Evolutionary conservation across 1,284 basidiomycete species (phyloP).

Genomic region (Ustilago shanxiensis): DNA sequence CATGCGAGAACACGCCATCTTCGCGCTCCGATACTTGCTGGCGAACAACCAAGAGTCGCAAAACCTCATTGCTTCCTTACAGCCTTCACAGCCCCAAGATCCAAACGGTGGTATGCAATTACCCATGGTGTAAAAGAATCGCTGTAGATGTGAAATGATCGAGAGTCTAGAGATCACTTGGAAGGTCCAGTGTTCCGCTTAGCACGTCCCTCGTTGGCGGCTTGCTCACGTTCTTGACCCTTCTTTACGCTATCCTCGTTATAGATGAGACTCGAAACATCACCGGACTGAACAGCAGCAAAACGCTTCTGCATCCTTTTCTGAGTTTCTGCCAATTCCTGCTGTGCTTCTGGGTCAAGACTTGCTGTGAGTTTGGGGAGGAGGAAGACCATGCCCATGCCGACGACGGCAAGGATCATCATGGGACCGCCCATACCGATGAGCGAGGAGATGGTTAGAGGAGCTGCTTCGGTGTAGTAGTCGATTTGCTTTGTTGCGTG

Average conservation of each 20-base stretch:
- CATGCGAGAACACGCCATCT: slow-evolving; percentile 67
- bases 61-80: slow-evolving; percentile 45
- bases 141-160: neutral
- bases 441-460: slow-evolving; percentile 40
- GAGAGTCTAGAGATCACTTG: slow-evolving; percentile 10
- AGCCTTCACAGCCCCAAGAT: slow-evolving; percentile 29
- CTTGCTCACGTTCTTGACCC: slow-evolving; percentile 22
- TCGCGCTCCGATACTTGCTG: slow-evolving; percentile 62
- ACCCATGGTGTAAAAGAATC: slow-evolving; percentile 31
- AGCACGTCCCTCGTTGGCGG: slow-evolving; percentile 19
- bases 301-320: slow-evolving; percentile 52
- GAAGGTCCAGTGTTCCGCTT: slow-evolving; percentile 28
- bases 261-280: slow-evolving; percentile 46
- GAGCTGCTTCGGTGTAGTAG: slow-evolving; percentile 46
- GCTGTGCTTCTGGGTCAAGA: slow-evolving; percentile 53
- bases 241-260: slow-evolving; percentile 40
- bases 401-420: slow-evolving; percentile 46
- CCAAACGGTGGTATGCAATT: slow-evolving; percentile 11
- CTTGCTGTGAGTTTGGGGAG: slow-evolving; percentile 43
- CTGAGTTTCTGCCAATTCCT: slow-evolving; percentile 50
- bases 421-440: slow-evolving; percentile 51
- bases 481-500: slow-evolving; percentile 45
- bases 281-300: slow-evolving; percentile 51
- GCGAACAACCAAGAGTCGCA: slow-evolving; percentile 60
- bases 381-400: slow-evolving; percentile 47